Conservation (phyloP, 805 yeast genomes). For the Nakazawaea ernobii region DNA sequence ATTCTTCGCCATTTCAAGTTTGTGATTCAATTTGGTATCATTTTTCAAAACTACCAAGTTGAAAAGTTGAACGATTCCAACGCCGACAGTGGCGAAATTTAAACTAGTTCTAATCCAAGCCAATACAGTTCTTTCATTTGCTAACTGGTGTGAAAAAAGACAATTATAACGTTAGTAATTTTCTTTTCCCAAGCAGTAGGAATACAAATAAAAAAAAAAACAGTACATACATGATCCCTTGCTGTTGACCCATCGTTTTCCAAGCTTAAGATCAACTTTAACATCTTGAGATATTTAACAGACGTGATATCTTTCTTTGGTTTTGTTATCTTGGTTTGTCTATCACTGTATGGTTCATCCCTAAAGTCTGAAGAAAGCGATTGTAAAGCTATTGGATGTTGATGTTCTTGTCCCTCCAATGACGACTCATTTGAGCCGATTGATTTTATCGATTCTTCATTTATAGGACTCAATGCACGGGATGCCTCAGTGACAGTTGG, state of each 20-base stretch:
- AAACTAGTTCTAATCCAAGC: constrained; percentile 57
- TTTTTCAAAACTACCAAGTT: constrained; percentile 23
- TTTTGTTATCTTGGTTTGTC: neutral
- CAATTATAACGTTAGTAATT: neutral
- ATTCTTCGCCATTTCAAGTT: constrained; percentile 9
- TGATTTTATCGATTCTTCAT: no score
- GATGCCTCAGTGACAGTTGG: no score
- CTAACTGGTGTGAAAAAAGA: constrained; percentile 26
- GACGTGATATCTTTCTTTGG: neutral
- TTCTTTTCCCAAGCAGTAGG: no score
- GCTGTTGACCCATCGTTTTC: constrained; percentile 46
- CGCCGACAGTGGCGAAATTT: constrained; percentile 45
- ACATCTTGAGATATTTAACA: neutral
- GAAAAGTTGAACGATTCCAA: constrained; percentile 48
- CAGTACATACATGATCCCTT: constrained; percentile 38
- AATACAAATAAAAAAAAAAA: no score
- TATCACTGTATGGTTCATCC: neutral
- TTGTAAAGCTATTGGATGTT: neutral
- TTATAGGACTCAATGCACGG: no score
- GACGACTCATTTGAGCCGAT: no score
- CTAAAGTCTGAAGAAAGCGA: neutral
- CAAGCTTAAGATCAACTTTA: constrained; percentile 7
- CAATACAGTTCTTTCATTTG: constrained; percentile 56
- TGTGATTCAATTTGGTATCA: neutral
- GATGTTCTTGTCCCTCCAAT: neutral